Percentiles rank a stretch among this genome's conserved stretches.
These are phyloP conservation scores for Leucosporidium yakuticum DNA, from an alignment of 768 basidiomycete genomes.

Conservation along the genomic window DNA sequence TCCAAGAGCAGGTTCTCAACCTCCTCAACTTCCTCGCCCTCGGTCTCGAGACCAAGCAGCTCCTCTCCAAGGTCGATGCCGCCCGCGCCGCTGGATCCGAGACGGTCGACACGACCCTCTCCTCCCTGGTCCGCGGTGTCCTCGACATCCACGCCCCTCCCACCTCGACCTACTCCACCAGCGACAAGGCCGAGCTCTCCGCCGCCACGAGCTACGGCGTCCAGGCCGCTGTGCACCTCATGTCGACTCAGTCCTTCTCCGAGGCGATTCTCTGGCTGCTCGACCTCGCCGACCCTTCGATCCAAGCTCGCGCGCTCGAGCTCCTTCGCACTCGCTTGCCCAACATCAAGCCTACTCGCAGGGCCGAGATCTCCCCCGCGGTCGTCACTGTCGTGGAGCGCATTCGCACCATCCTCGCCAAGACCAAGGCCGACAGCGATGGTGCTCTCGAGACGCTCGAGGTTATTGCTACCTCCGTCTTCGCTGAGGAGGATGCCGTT, in stretches of 20 bases:
- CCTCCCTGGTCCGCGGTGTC: constrained; percentile 28
- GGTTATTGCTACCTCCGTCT: constrained; percentile 56
- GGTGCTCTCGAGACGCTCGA: constrained; percentile 47
- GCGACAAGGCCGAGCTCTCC: constrained; percentile 28
- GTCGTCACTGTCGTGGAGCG: constrained; percentile 46
- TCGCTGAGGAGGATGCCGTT: constrained; percentile 60
- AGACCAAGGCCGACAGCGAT: neutral
- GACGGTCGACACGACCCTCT: constrained; percentile 30
- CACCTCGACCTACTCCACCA: constrained; percentile 15
- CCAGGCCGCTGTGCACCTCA: constrained; percentile 54
- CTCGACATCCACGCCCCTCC: constrained; percentile 32
- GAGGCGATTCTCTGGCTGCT: constrained; percentile 37
- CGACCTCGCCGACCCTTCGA: constrained; percentile 27
- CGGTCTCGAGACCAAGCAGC: constrained; percentile 38
- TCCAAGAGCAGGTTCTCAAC: constrained; percentile 50
- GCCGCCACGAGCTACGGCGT: constrained; percentile 48
- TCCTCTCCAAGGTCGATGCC: constrained; percentile 31
- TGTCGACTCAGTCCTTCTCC: constrained; percentile 64
- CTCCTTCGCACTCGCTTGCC: constrained; percentile 63
- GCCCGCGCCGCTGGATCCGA: constrained; percentile 19
- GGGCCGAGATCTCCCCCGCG: constrained; percentile 50
- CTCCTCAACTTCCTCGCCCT: constrained; percentile 56
- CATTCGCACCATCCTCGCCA: constrained; percentile 3
- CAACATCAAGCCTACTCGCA: constrained; percentile 54
- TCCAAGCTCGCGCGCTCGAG: constrained; percentile 52